Evolutionary conservation across 306 rosid species (phyloP), one percentile per base, ranked within the genome.

Genomic region (Casuarina cunninghamiana): DNA sequence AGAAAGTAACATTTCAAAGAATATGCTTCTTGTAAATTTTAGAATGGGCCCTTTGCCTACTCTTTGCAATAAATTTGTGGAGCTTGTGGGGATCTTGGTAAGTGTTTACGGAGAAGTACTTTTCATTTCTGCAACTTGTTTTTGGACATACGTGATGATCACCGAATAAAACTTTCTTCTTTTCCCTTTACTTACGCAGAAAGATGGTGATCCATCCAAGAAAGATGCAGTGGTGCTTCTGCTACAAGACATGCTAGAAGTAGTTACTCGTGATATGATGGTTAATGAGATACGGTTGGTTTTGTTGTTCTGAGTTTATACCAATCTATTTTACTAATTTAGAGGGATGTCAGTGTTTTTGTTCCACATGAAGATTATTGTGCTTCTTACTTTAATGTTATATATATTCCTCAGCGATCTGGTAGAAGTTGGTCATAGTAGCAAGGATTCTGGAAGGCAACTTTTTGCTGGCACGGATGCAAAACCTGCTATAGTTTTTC

Each of bases 161-260:
- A 43, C 53, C 66, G 49, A 74, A 68, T 53, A 51, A 65, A 80
- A 81, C 72, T 79, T 81, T 79, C 80, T 57, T 75, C 73, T 6
- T 62, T 69, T 79, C 84, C 70, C 41, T 83, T 80, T 83, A 54
- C 66, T 79, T 60, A 83, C 82, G 77, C 90, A 95, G 99, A 95
- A 88, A 89, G 87, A 78, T 17, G 87, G 88, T 19, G 86, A 93
- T 78, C 78, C 80, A 32, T 84, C 93, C 73, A 93, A 91, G 86
- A 88, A 77, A 61, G 90, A 80, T 54, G 75, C 84, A 17, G 94
- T 93, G 82, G 99, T 89, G 83, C 82, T 95, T 74, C 83, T 93
- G 85, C 87, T 95, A 85, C 97, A 91, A 85, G 97, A 95, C 79
- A 95, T 95, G 93, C 79, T 95, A 81, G 99, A 95, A 87, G 99